These are phyloP conservation scores for Ophiostoma ulmi DNA, from an alignment of 2,329 filamentous ascomycete species.

Conservation along the genomic window DNA sequence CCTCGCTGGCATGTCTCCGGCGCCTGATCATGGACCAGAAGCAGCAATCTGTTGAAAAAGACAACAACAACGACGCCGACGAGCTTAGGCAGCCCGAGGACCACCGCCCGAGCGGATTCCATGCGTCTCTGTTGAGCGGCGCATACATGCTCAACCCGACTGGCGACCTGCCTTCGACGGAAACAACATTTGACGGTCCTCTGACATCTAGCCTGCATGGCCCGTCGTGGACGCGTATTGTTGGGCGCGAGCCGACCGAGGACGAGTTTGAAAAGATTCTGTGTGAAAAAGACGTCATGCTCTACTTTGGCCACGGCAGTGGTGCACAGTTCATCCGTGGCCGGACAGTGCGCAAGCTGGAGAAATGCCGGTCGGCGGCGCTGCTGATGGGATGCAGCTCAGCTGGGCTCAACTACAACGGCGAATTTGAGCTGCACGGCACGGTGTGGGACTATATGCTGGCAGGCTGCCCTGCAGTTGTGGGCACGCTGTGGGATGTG, in stretches of 20 bases:
- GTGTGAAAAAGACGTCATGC: constrained; percentile 61
- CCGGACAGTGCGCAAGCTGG: constrained; percentile 72
- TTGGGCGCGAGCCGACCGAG: constrained; percentile 67
- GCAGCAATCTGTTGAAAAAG: neutral
- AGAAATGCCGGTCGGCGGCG: constrained; percentile 65
- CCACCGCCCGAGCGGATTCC: constrained; percentile 42
- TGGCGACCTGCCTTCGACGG: constrained; percentile 74
- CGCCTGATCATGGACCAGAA: constrained; percentile 61
- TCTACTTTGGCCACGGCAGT: constrained; percentile 96
- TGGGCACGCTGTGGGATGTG: constrained; percentile 95
- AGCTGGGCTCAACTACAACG: constrained; percentile 70
- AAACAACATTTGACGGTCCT: constrained; percentile 64
- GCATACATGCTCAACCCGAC: constrained; percentile 87
- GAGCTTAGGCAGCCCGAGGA: constrained; percentile 21
- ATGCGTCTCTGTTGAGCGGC: constrained; percentile 50
- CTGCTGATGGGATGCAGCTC: constrained; percentile 95
- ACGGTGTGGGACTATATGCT: constrained; percentile 89
- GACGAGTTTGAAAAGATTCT: constrained; percentile 68
- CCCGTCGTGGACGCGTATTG: constrained; percentile 63
- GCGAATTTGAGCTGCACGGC: constrained; percentile 85
- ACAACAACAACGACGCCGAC: neutral
- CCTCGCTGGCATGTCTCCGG: constrained; percentile 76
- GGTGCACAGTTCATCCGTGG: constrained; percentile 91
- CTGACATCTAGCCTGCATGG: constrained; percentile 58
- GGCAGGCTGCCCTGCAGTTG: constrained; percentile 76